These are phyloP conservation scores for Picochlorum sp. DNA, from an alignment of 139 green algal species.

Conservation along the genomic window DNA sequence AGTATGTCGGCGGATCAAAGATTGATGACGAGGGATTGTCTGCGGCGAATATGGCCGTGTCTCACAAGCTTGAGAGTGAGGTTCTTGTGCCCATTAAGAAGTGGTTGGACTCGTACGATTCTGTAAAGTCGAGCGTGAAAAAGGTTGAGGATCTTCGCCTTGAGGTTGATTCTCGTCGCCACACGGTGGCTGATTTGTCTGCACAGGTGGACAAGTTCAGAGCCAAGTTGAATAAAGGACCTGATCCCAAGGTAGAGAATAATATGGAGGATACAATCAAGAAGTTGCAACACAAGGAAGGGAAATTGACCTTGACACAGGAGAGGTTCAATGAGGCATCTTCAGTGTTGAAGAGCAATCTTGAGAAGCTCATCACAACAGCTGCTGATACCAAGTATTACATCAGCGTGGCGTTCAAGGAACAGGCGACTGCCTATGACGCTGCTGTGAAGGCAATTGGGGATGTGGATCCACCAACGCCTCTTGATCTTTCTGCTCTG, in stretches of 20 bases:
- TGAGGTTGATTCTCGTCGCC: constrained; percentile 6
- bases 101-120: constrained; percentile 7
- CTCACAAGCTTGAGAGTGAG: background rate
- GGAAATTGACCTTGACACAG: constrained; percentile 42
- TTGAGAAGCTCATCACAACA: constrained; percentile 23
- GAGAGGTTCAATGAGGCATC: constrained; percentile 48
- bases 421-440: constrained; percentile 6
- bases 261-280: constrained; percentile 46
- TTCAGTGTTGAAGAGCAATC: constrained; percentile 18
- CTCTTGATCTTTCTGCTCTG: background rate
- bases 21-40: constrained; percentile 2
- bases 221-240: constrained; percentile 6
- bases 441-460: constrained; percentile 2
- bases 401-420: constrained; percentile 3
- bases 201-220: constrained; percentile 13
- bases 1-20: background rate
- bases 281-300: constrained; percentile 54
- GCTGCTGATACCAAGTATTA: constrained; percentile 19
- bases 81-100: constrained; percentile 13
- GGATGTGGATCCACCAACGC: background rate
- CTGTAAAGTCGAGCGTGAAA: constrained; percentile 3
- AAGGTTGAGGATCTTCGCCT: constrained; percentile 4
- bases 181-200: background rate
- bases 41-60: background rate
- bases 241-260: constrained; percentile 33